phyloP scores from a whole-genome alignment of 805 yeast species.

The Nakazawaea holstii region DNA sequence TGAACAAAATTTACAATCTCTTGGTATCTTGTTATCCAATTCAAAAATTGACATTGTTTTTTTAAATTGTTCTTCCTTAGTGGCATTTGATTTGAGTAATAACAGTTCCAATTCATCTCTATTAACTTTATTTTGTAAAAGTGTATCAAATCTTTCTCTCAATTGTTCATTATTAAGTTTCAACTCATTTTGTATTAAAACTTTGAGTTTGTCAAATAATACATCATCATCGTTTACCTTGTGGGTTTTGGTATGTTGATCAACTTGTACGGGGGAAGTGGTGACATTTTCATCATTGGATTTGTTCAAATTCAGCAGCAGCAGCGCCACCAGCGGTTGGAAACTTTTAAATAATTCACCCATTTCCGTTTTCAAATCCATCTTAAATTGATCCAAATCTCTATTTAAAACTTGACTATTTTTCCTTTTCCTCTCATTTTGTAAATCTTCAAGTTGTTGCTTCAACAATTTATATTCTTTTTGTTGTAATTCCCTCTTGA shows the following conservation, averaged over 20 bases:
- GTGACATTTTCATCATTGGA: background rate
- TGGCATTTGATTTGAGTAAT: background rate
- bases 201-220: background rate
- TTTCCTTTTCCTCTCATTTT: background rate
- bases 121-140: constrained; percentile 6
- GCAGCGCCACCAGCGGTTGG: background rate
- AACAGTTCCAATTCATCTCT: constrained; percentile 6
- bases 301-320: background rate
- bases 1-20: background rate
- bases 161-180: background rate
- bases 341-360: background rate
- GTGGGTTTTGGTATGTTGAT: background rate
- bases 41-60: background rate
- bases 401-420: background rate
- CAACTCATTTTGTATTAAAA: constrained; percentile 1
- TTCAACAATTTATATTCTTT: constrained; percentile 3
- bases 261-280: background rate
- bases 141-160: background rate
- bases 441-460: constrained; percentile 3
- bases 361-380: constrained; percentile 2
- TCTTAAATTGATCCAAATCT: constrained; percentile 7
- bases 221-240: background rate
- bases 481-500: constrained; percentile 3
- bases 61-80: background rate
- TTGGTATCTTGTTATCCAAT: background rate